Evolutionary conservation across 1,139 yeast species (phyloP).

Genomic region (Meyerozyma athensensis): DNA sequence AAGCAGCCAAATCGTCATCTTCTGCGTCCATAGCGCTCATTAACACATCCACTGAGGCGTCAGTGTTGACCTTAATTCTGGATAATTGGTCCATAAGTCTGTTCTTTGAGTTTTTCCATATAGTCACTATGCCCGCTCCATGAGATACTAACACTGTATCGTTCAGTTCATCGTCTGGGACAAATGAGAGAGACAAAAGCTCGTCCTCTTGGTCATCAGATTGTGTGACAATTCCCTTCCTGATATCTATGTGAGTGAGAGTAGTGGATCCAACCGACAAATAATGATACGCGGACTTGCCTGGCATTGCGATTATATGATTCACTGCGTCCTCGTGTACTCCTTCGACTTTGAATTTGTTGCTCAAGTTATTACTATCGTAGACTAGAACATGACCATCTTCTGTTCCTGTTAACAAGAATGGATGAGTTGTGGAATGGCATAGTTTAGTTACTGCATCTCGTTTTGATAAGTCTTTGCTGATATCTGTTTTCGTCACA

Average conservation of each 20-base stretch:
- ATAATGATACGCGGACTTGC: conserved; percentile 74
- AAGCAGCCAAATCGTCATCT: conserved; percentile 41
- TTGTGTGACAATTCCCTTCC: conserved; percentile 61
- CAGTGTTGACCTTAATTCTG: conserved; percentile 65
- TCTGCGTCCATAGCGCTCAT: conserved; percentile 74
- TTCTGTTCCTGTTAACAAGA: conserved; percentile 76
- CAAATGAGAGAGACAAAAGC: conserved; percentile 66
- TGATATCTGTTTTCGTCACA: conserved; percentile 41
- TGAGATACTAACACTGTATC: conserved; percentile 70
- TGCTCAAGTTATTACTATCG: conserved; percentile 49
- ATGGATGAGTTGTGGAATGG: conserved; percentile 60
- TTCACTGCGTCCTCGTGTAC: conserved; percentile 77
- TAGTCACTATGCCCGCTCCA: conserved; percentile 88
- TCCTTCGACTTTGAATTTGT: conserved; percentile 36
- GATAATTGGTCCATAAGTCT: conserved; percentile 72
- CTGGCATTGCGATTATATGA: conserved; percentile 62
- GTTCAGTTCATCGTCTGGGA: conserved; percentile 54
- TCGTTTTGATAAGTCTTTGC: conserved; percentile 22
- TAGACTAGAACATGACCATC: conserved; percentile 60
- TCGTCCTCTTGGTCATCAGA: conserved; percentile 95
- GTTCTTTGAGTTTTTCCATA: conserved; percentile 77
- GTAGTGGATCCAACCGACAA: conserved; percentile 82
- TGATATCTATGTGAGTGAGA: conserved; percentile 69
- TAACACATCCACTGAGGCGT: conserved; percentile 74
- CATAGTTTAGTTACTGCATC: conserved; percentile 57